phyloP scores from a whole-genome alignment of 1,139 yeast species.

The Hanseniaspora uvarum region DNA sequence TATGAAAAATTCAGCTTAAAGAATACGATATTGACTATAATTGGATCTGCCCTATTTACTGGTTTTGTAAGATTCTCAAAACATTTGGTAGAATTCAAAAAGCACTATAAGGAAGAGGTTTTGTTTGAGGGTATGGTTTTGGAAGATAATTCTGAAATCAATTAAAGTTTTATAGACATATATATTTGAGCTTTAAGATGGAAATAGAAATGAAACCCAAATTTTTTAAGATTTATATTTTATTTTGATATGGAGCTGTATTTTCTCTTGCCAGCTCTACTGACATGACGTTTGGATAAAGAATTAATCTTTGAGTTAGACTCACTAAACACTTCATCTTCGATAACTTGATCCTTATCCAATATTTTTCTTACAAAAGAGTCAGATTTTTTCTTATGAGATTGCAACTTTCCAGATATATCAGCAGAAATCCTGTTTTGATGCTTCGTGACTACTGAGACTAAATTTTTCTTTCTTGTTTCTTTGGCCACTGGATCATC shows the following conservation, averaged over 20 bases:
- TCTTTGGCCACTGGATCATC: not conserved
- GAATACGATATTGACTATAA: not conserved
- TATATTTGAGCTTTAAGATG: not conserved
- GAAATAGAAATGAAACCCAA: too few relatives aligned
- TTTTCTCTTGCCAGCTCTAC: not conserved
- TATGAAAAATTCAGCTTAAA: not conserved
- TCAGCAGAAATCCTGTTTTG: not conserved
- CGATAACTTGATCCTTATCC: not conserved
- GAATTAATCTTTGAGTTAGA: not conserved
- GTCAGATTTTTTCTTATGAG: not conserved
- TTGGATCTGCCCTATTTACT: not conserved
- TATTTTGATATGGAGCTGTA: not conserved
- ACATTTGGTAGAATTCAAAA: not conserved
- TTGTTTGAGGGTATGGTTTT: constrained; percentile 13
- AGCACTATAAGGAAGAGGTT: constrained; percentile 11
- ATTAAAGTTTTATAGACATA: not conserved
- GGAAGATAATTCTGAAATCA: constrained; percentile 4
- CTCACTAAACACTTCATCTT: not conserved
- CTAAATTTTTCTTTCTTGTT: not conserved
- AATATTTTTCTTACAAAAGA: not conserved
- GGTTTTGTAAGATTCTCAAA: constrained; percentile 1
- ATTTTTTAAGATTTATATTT: too few relatives aligned
- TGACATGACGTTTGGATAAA: not conserved
- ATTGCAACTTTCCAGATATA: not conserved
- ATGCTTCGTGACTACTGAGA: not conserved